Evolutionary conservation across 2,329 filamentous ascomycete species (phyloP), one percentile per base, ranked within the genome.

Genomic region (Penicillium sp.): DNA sequence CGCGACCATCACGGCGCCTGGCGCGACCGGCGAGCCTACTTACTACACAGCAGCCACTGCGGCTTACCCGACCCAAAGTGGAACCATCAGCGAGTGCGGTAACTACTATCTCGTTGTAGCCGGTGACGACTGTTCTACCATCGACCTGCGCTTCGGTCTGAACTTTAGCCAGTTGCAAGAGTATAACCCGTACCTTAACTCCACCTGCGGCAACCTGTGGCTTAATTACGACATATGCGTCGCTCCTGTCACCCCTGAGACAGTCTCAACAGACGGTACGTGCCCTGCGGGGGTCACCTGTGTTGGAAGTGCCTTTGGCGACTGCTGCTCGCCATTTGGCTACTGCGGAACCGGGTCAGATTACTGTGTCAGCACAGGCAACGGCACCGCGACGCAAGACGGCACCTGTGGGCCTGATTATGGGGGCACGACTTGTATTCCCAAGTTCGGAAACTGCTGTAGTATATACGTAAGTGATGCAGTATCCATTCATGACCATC

Each of bases 401-500:
- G 45, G 45, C 15, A 48, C 45, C 9, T 48, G 45, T 48, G 45
- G 45, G 18, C 45, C 45, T 35, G 45, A 48, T 48, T 35, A 48
- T 48, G 26, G 29, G 45, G 45, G 29, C n/a, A 48, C 29, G 15
- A 48, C 29, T 33, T 48, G 45, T 35, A 48, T 31, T 22, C 29
- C 45, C 5, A 2, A 48, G 18, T 48, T 48, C 27, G 45, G 45
- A 20, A 35, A 48, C 26, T 48, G 26, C 27, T 48, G 45, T 14
- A 48, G 45, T 48, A 35, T 35, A 18, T 35, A 48, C 45, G 45
- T 48, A 48, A 48, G 29, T 35, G 18, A 48, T 23, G 15, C 45
- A 11, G 22, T 48, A 31, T 48, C 45, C 6, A 9, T 35, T 35
- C 45, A 48, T 48, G 15, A 2, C 7, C 45, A 35, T 35, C 26